Evolutionary conservation across 2,329 filamentous ascomycete species (phyloP).

Genomic region (Nemania abortiva): DNA sequence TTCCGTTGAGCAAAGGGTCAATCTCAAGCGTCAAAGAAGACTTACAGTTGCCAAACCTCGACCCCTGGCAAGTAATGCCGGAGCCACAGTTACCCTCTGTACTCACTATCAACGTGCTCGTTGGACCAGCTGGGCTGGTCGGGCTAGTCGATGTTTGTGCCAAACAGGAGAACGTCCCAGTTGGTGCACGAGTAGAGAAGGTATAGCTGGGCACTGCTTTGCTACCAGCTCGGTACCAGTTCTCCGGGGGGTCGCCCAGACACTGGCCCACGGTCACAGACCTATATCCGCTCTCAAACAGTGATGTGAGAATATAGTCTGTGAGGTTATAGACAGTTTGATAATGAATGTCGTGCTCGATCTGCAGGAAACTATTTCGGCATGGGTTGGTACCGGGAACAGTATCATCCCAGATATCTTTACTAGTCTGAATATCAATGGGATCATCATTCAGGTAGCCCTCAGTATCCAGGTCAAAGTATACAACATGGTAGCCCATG

Average conservation of each 20-base stretch:
- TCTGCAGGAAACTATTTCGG: constrained; percentile 50
- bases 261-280: constrained; percentile 68
- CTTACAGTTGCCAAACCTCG: constrained; percentile 49
- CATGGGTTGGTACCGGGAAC: constrained; percentile 49
- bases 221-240: constrained; percentile 64
- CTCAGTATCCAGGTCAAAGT: constrained; percentile 52
- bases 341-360: constrained; percentile 63
- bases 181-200: constrained; percentile 46
- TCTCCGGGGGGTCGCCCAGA: constrained; percentile 61
- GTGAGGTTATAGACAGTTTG: constrained; percentile 62
- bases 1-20: constrained; percentile 30
- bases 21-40: constrained; percentile 29
- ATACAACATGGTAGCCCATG: constrained; percentile 50
- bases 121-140: constrained; percentile 37
- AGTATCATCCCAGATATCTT: constrained; percentile 55
- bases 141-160: constrained; percentile 25
- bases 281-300: constrained; percentile 57
- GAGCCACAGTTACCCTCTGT: constrained; percentile 46
- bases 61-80: constrained; percentile 48
- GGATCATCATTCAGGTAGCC: constrained; percentile 51
- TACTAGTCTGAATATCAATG: constrained; percentile 52
- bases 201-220: constrained; percentile 46
- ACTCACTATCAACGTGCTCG: constrained; percentile 44
- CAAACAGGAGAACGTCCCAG: constrained; percentile 48
- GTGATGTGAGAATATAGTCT: constrained; percentile 57